phyloP scores from a whole-genome alignment of 345 rosid species.

The Erucastrum elatum region DNA sequence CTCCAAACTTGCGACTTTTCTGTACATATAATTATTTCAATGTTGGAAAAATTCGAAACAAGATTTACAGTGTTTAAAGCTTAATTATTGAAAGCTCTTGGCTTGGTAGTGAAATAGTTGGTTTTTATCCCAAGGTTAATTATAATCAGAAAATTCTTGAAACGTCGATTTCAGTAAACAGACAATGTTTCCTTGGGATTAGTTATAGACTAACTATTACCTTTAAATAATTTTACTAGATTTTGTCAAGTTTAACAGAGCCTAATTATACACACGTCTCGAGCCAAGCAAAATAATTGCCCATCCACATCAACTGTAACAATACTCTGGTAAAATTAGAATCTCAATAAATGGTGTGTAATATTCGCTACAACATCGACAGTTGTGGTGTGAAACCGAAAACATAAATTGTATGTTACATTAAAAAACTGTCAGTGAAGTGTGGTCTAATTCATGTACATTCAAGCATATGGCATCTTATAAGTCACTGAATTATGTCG shows the following conservation, averaged over 20 bases:
- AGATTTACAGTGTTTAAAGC: constrained; percentile 24
- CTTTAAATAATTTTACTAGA: not conserved
- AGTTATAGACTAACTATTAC: not conserved
- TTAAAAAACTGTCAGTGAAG: constrained; percentile 37
- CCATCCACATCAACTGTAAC: constrained; percentile 13
- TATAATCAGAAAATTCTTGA: not conserved
- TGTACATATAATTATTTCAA: not conserved
- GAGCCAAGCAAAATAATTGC: constrained; percentile 22
- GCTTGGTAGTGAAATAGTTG: constrained; percentile 26
- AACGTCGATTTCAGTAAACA: constrained; percentile 24
- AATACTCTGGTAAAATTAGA: not conserved
- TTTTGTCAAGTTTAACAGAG: not conserved
- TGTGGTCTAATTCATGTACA: constrained; percentile 23
- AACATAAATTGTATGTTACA: constrained; percentile 23
- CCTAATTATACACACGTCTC: not conserved
- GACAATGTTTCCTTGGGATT: constrained; percentile 33
- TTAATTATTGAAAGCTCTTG: constrained; percentile 12
- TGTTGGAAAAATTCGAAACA: constrained; percentile 12
- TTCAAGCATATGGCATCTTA: constrained; percentile 37
- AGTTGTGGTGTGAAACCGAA: constrained; percentile 14
- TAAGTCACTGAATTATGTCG: constrained; percentile 41
- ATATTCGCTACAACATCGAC: constrained; percentile 22
- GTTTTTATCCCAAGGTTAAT: constrained; percentile 16
- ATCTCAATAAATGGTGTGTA: constrained; percentile 7
- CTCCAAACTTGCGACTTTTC: constrained; percentile 8